Base-by-base conservation (phyloP, 139 green algal genomes). In the Asterochloris sp. region DNA sequence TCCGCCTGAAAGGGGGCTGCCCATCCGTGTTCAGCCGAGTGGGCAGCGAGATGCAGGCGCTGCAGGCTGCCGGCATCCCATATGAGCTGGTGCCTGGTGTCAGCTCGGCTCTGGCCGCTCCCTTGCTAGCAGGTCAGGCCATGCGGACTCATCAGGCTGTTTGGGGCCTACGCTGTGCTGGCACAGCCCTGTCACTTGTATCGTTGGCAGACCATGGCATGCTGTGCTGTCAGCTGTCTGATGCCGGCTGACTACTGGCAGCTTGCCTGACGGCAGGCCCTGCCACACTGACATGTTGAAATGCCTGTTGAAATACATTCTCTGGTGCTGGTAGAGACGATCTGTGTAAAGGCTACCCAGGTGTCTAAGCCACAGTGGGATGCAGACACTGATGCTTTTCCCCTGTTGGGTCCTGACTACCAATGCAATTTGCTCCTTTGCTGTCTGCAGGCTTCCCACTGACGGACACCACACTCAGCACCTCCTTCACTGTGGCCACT, bases 1-100 rank as follows among this genome's bases (percentile, higher is more conserved):
- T 95, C 64, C 86, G 93, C 63, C 86, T 96, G 13, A 96, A 97
- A 81, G 93, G 93, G 23, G 93, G 93, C 64, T 95, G 91, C 78
- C 90, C 90, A 10, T 90, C 89, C 11, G 85, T 92, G 6, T 97
- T 96, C 85, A 91, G 86, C 10, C 83, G 93, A 14, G 84, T 90
- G 21, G 64, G 82, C 47, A 86, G 82, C 28, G 93, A 97, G 84
- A 81, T 93, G 68, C 79, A 78, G 0, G 92, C 92, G 19, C 85
- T 96, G 24, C 17, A 24, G 17, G 67, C 26, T n/a, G 83, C 87
- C 0, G 85, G 61, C 29, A 67, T 94, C 21, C 21, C 73, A 15
- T 83, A 83, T n/a, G 89, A 94, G 63, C 74, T 97, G 27, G 88
- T 96, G n/a, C 93, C 93, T 9, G 93, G 93, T 0, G 74, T 97